Evolutionary conservation across 2,329 filamentous ascomycete genomes (phyloP).

Genomic region (Fusarium longipes): DNA sequence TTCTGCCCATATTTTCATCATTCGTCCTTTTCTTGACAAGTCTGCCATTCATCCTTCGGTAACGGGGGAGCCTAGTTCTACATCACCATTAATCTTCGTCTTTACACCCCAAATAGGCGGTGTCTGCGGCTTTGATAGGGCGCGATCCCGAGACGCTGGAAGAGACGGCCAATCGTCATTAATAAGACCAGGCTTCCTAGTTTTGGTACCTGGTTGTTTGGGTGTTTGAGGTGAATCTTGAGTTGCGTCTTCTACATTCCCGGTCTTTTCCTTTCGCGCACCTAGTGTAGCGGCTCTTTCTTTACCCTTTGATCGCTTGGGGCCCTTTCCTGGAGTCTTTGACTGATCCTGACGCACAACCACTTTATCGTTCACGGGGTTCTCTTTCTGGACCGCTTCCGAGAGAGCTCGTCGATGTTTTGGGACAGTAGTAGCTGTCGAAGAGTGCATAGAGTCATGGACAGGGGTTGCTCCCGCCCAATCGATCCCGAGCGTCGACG

Average conservation of each 20-base stretch:
- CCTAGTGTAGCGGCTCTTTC: constrained; percentile 12
- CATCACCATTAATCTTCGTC: constrained; percentile 22
- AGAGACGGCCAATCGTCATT: constrained; percentile 46
- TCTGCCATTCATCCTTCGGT: constrained; percentile 10
- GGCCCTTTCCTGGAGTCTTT: constrained; percentile 24
- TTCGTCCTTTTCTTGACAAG: neutral
- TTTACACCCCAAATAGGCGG: constrained; percentile 38
- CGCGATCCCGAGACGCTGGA: constrained; percentile 43
- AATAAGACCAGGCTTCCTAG: constrained; percentile 33
- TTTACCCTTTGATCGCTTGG: constrained; percentile 34
- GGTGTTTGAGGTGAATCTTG: constrained; percentile 27
- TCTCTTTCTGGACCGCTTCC: constrained; percentile 7
- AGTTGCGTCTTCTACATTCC: constrained; percentile 3
- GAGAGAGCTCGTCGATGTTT: constrained; percentile 7
- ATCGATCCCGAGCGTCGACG: neutral
- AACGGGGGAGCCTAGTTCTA: constrained; percentile 19
- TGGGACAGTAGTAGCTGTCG: neutral
- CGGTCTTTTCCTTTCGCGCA: constrained; percentile 15
- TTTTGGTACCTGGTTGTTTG: constrained; percentile 6
- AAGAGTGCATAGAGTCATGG: neutral
- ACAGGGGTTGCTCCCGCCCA: neutral
- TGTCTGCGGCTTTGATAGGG: constrained; percentile 37
- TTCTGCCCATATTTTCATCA: neutral
- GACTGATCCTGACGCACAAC: constrained; percentile 1
- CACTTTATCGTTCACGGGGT: constrained; percentile 1